A percentile compares a stretch with the other conserved stretches of the same genome.
Conservation (phyloP, 495 filamentous ascomycete genomes). For the Jackrogersella multiformis region DNA sequence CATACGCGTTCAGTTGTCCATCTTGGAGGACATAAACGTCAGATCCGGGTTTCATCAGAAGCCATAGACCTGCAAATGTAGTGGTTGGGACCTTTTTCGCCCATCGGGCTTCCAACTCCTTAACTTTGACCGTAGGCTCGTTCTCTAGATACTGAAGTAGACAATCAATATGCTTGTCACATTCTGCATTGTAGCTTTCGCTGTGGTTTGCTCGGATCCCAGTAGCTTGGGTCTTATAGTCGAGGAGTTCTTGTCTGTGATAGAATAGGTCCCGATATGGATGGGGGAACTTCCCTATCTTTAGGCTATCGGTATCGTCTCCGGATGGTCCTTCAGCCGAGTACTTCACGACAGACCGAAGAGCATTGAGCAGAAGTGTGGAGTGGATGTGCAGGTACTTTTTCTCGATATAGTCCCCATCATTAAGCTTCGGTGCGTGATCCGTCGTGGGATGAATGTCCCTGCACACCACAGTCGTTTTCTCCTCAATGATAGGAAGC, state of each 20-base stretch:
- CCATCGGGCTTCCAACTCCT: constrained; percentile 11
- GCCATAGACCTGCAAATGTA: constrained; percentile 15
- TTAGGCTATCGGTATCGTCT: not conserved
- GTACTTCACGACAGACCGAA: constrained; percentile 7
- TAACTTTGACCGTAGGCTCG: constrained; percentile 10
- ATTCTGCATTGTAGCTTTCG: constrained; percentile 11
- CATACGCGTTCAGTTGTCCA: constrained; percentile 17
- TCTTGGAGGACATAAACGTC: constrained; percentile 11
- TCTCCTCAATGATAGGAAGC: constrained; percentile 8
- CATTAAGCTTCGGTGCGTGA: not conserved
- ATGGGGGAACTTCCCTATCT: not conserved
- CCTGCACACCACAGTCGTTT: constrained; percentile 1
- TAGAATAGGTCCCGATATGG: constrained; percentile 15
- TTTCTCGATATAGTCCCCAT: constrained; percentile 1
- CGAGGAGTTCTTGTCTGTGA: constrained; percentile 8
- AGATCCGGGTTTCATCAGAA: constrained; percentile 5
- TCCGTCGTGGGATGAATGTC: not conserved
- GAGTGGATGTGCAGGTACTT: constrained; percentile 14
- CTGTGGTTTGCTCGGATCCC: constrained; percentile 10
- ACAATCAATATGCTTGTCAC: constrained; percentile 9
- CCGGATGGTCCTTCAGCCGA: constrained; percentile 12
- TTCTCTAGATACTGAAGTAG: constrained; percentile 11
- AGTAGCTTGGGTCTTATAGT: not conserved
- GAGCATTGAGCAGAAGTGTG: constrained; percentile 8
- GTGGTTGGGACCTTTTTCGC: constrained; percentile 16